Evolutionary conservation across 1,284 basidiomycete species (phyloP), one percentile per base, ranked within the genome.

Genomic region (Earliella scabrosa): DNA sequence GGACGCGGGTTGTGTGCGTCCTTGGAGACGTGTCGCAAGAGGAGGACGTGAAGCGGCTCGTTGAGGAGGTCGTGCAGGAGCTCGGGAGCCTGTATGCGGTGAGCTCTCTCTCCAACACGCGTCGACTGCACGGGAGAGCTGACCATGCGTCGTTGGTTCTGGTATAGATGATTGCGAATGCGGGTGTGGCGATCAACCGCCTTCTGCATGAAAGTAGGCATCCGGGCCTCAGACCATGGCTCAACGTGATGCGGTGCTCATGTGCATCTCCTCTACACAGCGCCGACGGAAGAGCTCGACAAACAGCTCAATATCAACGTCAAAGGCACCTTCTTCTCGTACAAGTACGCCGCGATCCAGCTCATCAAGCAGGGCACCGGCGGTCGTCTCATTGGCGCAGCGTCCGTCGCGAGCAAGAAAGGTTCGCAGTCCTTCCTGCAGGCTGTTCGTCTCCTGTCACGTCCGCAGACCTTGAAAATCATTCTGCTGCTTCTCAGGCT

Each of bases 301-400:
- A 59, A 55, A 18, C 43, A 72, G 2, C 56, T 68, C 44, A 51
- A 59, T 23, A 60, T 75, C 32, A 75, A 75, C 59, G 56, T 69
- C 23, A 67, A 65, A 29, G 73, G 74, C 16, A 65, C 69, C 7
- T 68, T 74, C 51, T 58, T 71, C 20, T 70, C 64, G 55, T 75
- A 72, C 65, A 73, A 74, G 61, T 67, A 71, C 27, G 73, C 73
- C 0, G 71, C 71, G 8, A 58, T 59, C 38, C 70, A 71, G 49
- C 70, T 75, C 68, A 52, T 71, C 48, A 64, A 69, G 58, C 74
- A 75, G 59, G 73, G 73, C 10, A 61, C 60, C 8, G 74, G 74
- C 0, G 74, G 74, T 1, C 63, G 71, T 29, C 68, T 75, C 10
- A 68, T 75, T 18, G 74, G 71, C 13, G 69, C 68, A 0, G 64